Base-by-base conservation (phyloP, 179 eudicot genomes). In the Vitellaria paradoxa region DNA sequence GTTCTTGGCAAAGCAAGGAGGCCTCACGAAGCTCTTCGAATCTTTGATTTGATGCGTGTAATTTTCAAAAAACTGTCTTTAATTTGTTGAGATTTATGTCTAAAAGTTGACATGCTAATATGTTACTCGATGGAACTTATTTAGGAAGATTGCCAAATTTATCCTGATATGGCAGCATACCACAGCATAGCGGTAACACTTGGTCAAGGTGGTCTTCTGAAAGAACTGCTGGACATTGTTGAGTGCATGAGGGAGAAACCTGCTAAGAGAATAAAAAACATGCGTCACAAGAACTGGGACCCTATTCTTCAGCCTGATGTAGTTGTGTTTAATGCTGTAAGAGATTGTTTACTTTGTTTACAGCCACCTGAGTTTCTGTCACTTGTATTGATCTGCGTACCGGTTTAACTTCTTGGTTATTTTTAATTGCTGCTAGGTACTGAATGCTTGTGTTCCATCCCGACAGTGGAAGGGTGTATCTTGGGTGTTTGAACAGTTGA, bases 131-230 rank as follows among this genome's bases (percentile, higher is more conserved):
- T 26, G 70, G 75, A 81, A 75, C 74, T 53, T 87, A 70, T 83
- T 74, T 84, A 95, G 99, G 91, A 87, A 66, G 97, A 95, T 77
- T 81, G 83, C 86, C 87, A 91, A 78, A 86, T 93, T 82, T 95
- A 95, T 82, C 99, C 99, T 47, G 99, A 95, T 83, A 89, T 95
- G 92, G 88, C 99, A 21, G 99, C 98, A 61, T 95, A 95, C 85
- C 99, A 85, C 82, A 88, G 92, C 77, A 81, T 91, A 42, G 86
- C 98, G 59, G 97, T 95, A 63, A 89, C 92, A 75, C 91, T 95
- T 57, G 98, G 99, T 59, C 99, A 93, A 90, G 93, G 93, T 84
- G 99, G 99, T 77, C 83, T 89, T 82, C 79, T 95, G 80, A 91
- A 90, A 82, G 96, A 95, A 82, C 75, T 95, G 78, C 74, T 95